Percentiles rank a stretch among this genome's conserved stretches.
phyloP scores from a whole-genome alignment of 225 moss, liverwort and hornwort genomes.

The Sphagnum contortum region DNA sequence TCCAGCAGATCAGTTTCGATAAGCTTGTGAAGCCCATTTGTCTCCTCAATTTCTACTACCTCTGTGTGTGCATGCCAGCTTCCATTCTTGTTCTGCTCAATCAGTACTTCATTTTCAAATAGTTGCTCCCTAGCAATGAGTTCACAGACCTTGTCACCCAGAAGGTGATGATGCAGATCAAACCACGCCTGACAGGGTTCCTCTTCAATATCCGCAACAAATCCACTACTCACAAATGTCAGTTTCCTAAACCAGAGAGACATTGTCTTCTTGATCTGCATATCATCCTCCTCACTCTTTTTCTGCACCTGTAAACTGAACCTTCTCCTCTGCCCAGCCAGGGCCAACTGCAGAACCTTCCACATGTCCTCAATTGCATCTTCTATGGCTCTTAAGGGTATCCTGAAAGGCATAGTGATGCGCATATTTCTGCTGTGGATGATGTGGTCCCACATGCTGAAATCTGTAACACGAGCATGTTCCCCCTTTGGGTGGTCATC shows the following conservation, averaged over 20 bases:
- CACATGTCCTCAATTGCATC: constrained; percentile 90
- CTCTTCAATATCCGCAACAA: constrained; percentile 85
- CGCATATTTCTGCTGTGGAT: constrained; percentile 64
- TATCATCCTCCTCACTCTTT: constrained; percentile 20
- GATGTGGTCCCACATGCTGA: constrained; percentile 56
- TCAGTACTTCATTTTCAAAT: constrained; percentile 46
- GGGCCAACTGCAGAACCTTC: constrained; percentile 79
- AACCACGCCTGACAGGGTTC: constrained; percentile 98
- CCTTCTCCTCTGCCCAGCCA: constrained; percentile 74
- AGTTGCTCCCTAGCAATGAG: constrained; percentile 80
- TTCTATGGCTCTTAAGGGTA: constrained; percentile 83
- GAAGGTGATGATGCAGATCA: constrained; percentile 80
- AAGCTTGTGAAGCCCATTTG: constrained; percentile 51
- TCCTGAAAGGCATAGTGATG: constrained; percentile 68
- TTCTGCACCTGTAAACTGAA: constrained; percentile 45
- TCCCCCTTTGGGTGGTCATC: constrained; percentile 23
- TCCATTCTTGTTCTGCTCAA: constrained; percentile 43
- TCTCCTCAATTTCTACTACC: constrained; percentile 44
- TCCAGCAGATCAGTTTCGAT: constrained; percentile 49
- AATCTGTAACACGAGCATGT: constrained; percentile 12
- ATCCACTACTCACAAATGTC: constrained; percentile 50
- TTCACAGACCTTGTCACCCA: constrained; percentile 74
- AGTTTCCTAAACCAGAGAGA: constrained; percentile 44
- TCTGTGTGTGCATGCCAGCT: constrained; percentile 30
- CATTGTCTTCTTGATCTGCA: constrained; percentile 4